Evolutionary conservation across 179 eudicot genomes (phyloP), one percentile per base, ranked within the genome.

Genomic region (Spergularia azorica): DNA sequence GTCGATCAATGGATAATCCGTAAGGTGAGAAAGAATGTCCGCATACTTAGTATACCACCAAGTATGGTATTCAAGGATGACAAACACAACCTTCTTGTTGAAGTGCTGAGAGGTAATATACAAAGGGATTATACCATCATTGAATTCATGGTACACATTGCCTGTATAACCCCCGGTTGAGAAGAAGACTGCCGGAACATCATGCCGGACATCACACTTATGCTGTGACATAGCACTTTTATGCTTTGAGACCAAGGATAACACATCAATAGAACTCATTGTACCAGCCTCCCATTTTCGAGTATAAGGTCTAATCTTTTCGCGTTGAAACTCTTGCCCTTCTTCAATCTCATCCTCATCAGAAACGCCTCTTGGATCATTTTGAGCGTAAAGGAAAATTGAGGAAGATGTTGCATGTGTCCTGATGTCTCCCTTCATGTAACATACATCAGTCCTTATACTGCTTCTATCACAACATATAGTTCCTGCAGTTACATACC

Each of bases 121-220:
- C 63, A 95, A 79, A 11, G 99, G 99, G 79, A 93, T 20, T n/a
- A 95, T 85, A 48, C 99, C 99, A 32, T 95, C 99, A 5, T 95
- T 95, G 83, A 95, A 93, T 55, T 95, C 99, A 11, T 95, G 99
- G 83, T 95, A 95, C 18, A 93, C 89, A 51, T 95, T 95, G 48
- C 98, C 98, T 0, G 99, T 95, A 72, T 91, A 95, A 6, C 99
- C 99, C 16, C 95, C 95, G 1, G 97, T 95, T 0, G 99, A 95
- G 89, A 95, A 95, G 86, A 95, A 89, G 57, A 95, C 88, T 0
- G 97, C 99, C 0, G 99, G 99, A 32, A 93, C 97, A 58, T 93
- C 86, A 69, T 95, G 99, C n/a, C 51, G 60, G 48, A 91, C 94
- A 71, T 95, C 98, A 64, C 99, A 95, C 2, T 63, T 67, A 21